A percentile compares a stretch with the other conserved stretches of the same genome.
These are phyloP conservation scores for Avena eriantha DNA, from an alignment of 176 grass and related monocot genomes.

Conservation along the genomic window DNA sequence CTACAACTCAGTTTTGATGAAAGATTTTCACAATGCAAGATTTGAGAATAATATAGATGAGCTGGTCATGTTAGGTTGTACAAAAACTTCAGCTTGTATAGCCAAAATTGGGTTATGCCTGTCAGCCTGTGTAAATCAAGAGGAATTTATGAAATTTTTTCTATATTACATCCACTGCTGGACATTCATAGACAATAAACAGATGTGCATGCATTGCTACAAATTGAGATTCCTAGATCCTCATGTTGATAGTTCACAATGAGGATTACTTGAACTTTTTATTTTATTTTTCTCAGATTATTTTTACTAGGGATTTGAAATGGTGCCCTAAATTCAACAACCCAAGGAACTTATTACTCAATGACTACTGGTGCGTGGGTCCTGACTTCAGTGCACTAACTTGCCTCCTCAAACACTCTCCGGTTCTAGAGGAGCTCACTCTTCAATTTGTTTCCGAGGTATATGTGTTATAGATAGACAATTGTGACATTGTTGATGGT, in stretches of 20 bases:
- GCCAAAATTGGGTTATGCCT: background rate
- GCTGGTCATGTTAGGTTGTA: background rate
- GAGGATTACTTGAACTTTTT: background rate
- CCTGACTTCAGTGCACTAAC: background rate
- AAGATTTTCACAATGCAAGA: background rate
- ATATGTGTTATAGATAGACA: background rate
- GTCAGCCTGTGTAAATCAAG: background rate
- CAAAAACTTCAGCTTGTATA: background rate
- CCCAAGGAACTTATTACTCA: constrained; percentile 27
- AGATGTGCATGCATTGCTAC: background rate
- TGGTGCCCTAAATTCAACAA: constrained; percentile 36
- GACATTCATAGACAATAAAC: background rate
- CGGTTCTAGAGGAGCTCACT: constrained; percentile 33
- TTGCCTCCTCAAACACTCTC: constrained; percentile 32
- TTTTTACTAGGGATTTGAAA: constrained; percentile 37
- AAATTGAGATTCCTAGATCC: constrained; percentile 2
- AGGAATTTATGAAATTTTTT: background rate
- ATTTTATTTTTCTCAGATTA: background rate
- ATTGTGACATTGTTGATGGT: background rate
- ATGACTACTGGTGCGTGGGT: background rate
- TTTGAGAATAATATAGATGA: background rate
- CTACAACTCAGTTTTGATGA: background rate
- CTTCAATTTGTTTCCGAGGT: constrained; percentile 16
- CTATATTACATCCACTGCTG: background rate
- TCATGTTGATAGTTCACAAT: background rate